These are phyloP conservation scores for Metschnikowia kunwiensis DNA, from an alignment of 805 yeast genomes.

Conservation along the genomic window DNA sequence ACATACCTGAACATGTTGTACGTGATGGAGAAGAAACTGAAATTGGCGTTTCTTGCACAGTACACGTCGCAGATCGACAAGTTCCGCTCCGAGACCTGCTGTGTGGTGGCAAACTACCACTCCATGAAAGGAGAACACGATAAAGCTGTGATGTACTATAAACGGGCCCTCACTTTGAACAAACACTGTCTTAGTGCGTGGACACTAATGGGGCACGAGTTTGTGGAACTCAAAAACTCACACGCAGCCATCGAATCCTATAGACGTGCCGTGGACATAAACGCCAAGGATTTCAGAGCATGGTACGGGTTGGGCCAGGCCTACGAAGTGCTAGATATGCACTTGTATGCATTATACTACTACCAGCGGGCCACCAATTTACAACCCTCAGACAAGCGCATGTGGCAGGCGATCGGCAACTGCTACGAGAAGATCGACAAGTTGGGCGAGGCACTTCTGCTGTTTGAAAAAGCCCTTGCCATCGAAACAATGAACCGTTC, in stretches of 20 bases:
- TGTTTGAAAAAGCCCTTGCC: conserved; percentile 72
- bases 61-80: conserved; percentile 77
- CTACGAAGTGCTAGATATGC: conserved; percentile 94
- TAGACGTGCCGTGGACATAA: conserved; percentile 87
- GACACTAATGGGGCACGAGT: conserved; percentile 99
- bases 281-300: conserved; percentile 85
- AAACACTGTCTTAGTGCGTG: conserved; percentile 84
- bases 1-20: conserved; percentile 91
- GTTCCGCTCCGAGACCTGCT: conserved; percentile 91
- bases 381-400: conserved; percentile 84
- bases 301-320: conserved; percentile 99
- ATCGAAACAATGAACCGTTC: conserved; percentile 40
- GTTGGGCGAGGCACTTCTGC: conserved; percentile 68
- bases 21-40: conserved; percentile 86
- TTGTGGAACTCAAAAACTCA: conserved; percentile 90
- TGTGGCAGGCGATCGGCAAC: conserved; percentile 95
- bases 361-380: conserved; percentile 87
- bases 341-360: conserved; percentile 84
- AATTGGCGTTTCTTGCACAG: conserved; percentile 84
- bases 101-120: conserved; percentile 90
- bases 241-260: conserved; percentile 97
- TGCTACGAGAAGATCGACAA: conserved; percentile 81
- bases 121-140: conserved; percentile 91
- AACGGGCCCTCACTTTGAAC: conserved; percentile 80
- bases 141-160: conserved; percentile 88